phyloP scores from a whole-genome alignment of 176 grass and related monocot species.

The Triticum aestivum region DNA sequence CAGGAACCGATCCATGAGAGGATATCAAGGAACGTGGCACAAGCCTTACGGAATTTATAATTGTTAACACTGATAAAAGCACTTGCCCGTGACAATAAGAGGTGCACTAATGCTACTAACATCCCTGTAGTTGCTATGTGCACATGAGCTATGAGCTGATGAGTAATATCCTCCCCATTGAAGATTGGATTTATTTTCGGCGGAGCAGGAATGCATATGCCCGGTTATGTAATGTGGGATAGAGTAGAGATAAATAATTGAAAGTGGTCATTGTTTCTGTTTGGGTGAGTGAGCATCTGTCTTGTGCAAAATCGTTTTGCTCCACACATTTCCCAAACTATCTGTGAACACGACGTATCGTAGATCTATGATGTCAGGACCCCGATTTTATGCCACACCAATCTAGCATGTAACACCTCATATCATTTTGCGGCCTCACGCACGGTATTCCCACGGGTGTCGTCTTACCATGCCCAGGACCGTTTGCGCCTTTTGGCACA shows the following conservation, averaged over 20 bases:
- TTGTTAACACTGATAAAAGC: not conserved
- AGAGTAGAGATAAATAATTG: not conserved
- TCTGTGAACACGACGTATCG: not conserved
- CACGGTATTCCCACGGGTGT: no score
- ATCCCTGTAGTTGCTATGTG: slow-evolving; percentile 5
- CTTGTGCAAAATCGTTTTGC: not conserved
- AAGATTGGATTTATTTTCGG: not conserved
- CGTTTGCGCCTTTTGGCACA: no score
- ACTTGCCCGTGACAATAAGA: slow-evolving; percentile 16
- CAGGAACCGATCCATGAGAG: slow-evolving; percentile 81
- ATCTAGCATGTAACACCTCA: no score
- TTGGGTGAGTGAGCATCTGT: not conserved
- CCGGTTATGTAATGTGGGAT: not conserved
- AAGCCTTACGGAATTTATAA: slow-evolving; percentile 52
- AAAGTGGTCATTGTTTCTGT: not conserved
- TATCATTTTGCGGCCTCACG: no score
- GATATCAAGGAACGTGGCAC: slow-evolving; percentile 79
- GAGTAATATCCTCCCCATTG: not conserved
- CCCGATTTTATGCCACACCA: no score
- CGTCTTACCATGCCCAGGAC: no score
- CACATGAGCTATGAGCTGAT: slow-evolving; percentile 5
- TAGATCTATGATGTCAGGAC: not conserved
- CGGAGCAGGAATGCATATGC: not conserved
- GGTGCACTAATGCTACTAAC: slow-evolving; percentile 3
- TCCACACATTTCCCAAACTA: not conserved